Percentiles rank a stretch among this genome's conserved stretches.
These are phyloP conservation scores for Phytophthora nicotianae DNA, from an alignment of 352 stramenopile species.

Conservation along the genomic window DNA sequence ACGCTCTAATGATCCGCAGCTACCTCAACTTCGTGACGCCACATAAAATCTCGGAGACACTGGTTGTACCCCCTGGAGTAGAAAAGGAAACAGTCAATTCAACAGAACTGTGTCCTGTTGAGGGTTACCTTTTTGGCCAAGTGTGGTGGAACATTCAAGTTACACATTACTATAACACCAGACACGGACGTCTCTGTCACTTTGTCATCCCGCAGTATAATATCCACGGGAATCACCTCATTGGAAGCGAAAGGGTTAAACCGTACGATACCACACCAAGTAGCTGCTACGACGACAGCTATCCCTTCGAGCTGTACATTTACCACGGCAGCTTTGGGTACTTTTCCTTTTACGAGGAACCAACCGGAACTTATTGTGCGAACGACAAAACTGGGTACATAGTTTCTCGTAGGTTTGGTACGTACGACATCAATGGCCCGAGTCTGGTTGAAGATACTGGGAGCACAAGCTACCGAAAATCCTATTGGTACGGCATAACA, in stretches of 20 bases:
- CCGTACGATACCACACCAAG: constrained; percentile 9
- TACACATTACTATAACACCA: constrained; percentile 15
- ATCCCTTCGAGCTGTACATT: constrained; percentile 11
- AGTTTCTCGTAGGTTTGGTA: constrained; percentile 7
- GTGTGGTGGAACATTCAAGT: constrained; percentile 30
- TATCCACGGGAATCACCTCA: constrained; percentile 17
- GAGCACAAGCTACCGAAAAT: constrained; percentile 15
- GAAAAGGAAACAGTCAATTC: constrained; percentile 19
- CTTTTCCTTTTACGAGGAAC: constrained; percentile 26
- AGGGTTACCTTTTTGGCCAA: constrained; percentile 14
- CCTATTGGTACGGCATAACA: constrained; percentile 22
- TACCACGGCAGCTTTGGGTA: constrained; percentile 31
- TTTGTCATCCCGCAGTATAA: constrained; percentile 33
- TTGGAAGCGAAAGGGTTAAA: constrained; percentile 1
- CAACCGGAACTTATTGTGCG: constrained; percentile 23
- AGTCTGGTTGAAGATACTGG: constrained; percentile 10
- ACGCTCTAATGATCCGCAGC: constrained; percentile 23
- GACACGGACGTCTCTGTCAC: constrained; percentile 18
- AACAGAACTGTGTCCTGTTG: constrained; percentile 8
- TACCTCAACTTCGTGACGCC: constrained; percentile 28
- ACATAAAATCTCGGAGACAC: constrained; percentile 21
- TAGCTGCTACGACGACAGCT: constrained; percentile 16
- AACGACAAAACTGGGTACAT: constrained; percentile 22
- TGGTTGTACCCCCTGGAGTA: constrained; percentile 10
- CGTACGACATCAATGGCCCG: constrained; percentile 21